phyloP scores from a whole-genome alignment of 1,284 basidiomycete genomes.

The Apiotrichum gracile region DNA sequence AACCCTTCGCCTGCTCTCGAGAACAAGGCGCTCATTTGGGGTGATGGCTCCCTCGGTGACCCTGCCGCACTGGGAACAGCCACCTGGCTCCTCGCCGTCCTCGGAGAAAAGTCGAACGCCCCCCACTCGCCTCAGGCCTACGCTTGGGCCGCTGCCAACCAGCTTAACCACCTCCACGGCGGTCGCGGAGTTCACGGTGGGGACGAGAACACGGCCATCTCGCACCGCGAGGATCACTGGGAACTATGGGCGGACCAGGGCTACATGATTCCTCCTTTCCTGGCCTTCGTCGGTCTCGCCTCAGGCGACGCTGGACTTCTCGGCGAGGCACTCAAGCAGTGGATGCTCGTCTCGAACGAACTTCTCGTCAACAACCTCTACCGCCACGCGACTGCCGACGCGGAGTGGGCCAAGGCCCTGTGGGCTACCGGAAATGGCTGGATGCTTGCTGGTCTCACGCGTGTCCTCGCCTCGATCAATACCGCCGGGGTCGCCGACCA shows the following conservation, averaged over 20 bases:
- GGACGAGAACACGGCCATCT: conserved; percentile 22
- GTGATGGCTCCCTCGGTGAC: conserved; percentile 31
- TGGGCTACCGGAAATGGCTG: conserved; percentile 54
- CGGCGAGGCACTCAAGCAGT: conserved; percentile 51
- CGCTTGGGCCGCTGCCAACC: conserved; percentile 34
- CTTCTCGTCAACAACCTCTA: conserved; percentile 46
- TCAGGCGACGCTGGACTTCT: conserved; percentile 50
- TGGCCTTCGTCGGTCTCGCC: conserved; percentile 54
- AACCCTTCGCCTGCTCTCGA: conserved; percentile 9
- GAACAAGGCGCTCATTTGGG: conserved; percentile 19
- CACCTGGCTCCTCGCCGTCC: conserved; percentile 26
- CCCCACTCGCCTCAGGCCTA: conserved; percentile 13
- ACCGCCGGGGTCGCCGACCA: conserved; percentile 4
- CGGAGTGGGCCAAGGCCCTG: conserved; percentile 48
- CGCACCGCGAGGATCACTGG: conserved; percentile 27
- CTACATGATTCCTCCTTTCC: conserved; percentile 60
- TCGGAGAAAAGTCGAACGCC: conserved; percentile 6
- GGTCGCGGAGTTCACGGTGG: too few species aligned
- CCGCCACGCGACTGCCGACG: conserved; percentile 51
- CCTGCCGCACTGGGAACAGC: conserved; percentile 24
- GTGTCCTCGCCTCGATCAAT: conserved; percentile 20
- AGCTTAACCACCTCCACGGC: conserved; percentile 20
- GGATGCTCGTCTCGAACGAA: conserved; percentile 50
- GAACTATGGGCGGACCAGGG: conserved; percentile 55
- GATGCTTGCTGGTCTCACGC: conserved; percentile 27